A percentile compares a stretch with the other conserved stretches of the same genome.
Evolutionary conservation across 2,329 filamentous ascomycete genomes (phyloP).

Genomic region (Ascosphaera pollenicola): DNA sequence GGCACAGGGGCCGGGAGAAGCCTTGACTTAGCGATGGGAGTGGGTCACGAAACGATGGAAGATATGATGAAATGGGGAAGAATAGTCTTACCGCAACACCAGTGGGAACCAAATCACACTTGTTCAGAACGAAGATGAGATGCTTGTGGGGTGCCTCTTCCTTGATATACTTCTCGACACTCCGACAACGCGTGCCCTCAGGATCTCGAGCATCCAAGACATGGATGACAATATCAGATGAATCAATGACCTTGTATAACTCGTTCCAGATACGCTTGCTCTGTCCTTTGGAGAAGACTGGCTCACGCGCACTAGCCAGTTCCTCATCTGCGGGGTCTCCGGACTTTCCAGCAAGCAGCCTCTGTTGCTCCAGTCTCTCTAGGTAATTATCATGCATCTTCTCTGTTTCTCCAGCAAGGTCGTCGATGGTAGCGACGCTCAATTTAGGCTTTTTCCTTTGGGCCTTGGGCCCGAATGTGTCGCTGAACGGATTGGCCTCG

Average conservation of each 20-base stretch:
- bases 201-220: conserved; percentile 80
- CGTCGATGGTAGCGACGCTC: conserved; percentile 56
- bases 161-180: conserved; percentile 78
- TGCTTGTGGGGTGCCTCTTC: conserved; percentile 95
- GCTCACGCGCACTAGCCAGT: conserved; percentile 47
- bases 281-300: conserved; percentile 86
- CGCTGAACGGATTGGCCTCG: conserved; percentile 63
- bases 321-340: conserved; percentile 29
- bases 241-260: conserved; percentile 85
- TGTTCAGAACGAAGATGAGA: conserved; percentile 72
- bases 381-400: conserved; percentile 65
- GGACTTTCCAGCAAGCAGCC: conserved; percentile 48
- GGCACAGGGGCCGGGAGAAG: conserved; percentile 27
- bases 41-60: conserved; percentile 8
- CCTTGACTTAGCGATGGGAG: conserved; percentile 66
- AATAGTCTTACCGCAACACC: conserved; percentile 68
- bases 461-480: conserved; percentile 83
- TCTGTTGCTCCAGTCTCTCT: conserved; percentile 59
- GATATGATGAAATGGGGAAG: conserved; percentile 8
- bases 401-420: conserved; percentile 58
- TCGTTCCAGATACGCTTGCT: conserved; percentile 97
- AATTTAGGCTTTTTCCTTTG: conserved; percentile 87
- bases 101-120: conserved; percentile 82
- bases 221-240: conserved; percentile 89
- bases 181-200: conserved; percentile 69